Conservation (phyloP, 768 basidiomycete species). For the Trametes punicea region DNA sequence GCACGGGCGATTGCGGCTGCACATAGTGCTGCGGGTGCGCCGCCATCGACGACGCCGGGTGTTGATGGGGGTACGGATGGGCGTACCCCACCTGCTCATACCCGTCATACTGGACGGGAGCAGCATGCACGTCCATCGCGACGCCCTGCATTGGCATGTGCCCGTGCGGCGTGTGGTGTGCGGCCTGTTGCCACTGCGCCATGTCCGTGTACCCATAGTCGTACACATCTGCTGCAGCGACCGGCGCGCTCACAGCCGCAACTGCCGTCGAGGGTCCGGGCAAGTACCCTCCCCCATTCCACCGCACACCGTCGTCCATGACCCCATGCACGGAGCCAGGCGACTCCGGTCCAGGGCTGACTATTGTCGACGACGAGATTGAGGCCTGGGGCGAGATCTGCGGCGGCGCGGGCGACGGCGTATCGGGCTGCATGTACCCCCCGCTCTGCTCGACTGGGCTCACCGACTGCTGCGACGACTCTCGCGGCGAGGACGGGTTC, state of each 20-base stretch:
- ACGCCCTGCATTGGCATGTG: not conserved
- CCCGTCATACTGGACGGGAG: not conserved
- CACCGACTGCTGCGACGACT: constrained; percentile 11
- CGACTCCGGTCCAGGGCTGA: not conserved
- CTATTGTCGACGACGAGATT: not conserved
- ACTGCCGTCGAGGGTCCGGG: not conserved
- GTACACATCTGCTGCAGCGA: no score
- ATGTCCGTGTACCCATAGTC: constrained; percentile 16
- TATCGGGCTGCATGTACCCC: constrained; percentile 4
- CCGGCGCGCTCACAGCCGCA: not conserved
- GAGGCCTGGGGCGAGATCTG: not conserved
- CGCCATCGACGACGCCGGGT: not conserved
- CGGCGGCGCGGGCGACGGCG: not conserved
- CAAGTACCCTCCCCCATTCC: constrained; percentile 2
- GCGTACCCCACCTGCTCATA: not conserved
- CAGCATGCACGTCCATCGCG: not conserved
- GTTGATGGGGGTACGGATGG: not conserved
- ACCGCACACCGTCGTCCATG: not conserved
- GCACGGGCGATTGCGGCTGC: constrained; percentile 12
- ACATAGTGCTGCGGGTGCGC: not conserved
- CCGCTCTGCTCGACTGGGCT: constrained; percentile 12
- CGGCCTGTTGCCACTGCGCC: constrained; percentile 5
- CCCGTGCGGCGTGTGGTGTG: not conserved
- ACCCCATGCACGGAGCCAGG: not conserved
- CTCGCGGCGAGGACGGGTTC: constrained; percentile 23